Percentiles rank a stretch among this genome's conserved stretches.
Conservation (phyloP, 148 eudicot species). For the Nepenthes gracilis region DNA sequence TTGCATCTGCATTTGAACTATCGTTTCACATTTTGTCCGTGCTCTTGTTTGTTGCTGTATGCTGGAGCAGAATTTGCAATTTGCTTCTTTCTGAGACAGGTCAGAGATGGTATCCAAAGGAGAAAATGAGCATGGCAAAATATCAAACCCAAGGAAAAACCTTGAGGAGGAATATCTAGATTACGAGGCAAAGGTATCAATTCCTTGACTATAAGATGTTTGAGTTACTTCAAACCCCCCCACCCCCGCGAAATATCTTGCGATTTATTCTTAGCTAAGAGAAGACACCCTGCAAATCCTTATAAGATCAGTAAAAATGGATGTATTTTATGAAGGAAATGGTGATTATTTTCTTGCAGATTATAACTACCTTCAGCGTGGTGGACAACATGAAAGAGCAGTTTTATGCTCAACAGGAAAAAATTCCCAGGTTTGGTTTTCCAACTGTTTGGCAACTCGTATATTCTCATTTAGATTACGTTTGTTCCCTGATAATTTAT, state of each 20-base stretch:
- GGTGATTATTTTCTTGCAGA: constrained; percentile 31
- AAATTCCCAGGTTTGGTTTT: constrained; percentile 46
- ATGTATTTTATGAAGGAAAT: neutral
- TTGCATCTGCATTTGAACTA: neutral
- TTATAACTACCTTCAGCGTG: constrained; percentile 85
- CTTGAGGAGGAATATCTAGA: constrained; percentile 91
- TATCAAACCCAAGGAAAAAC: constrained; percentile 52
- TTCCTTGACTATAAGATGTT: neutral
- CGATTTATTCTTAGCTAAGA: neutral
- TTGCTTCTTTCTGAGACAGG: constrained; percentile 21
- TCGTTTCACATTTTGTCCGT: neutral
- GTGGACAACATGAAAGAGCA: constrained; percentile 97
- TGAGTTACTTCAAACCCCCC: too few species aligned
- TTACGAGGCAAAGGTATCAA: constrained; percentile 78
- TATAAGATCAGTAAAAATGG: neutral
- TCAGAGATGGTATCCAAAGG: constrained; percentile 22
- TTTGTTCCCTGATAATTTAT: neutral
- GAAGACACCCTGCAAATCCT: neutral
- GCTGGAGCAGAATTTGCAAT: neutral
- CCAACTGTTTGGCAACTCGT: neutral
- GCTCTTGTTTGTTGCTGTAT: neutral
- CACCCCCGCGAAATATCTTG: neutral
- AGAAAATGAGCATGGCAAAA: constrained; percentile 31
- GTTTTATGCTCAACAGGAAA: constrained; percentile 51
- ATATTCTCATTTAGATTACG: neutral